A percentile compares a stretch with the other conserved stretches of the same genome.
phyloP scores from a whole-genome alignment of 2,329 filamentous ascomycete species.

The Colletotrichum tofieldiae region DNA sequence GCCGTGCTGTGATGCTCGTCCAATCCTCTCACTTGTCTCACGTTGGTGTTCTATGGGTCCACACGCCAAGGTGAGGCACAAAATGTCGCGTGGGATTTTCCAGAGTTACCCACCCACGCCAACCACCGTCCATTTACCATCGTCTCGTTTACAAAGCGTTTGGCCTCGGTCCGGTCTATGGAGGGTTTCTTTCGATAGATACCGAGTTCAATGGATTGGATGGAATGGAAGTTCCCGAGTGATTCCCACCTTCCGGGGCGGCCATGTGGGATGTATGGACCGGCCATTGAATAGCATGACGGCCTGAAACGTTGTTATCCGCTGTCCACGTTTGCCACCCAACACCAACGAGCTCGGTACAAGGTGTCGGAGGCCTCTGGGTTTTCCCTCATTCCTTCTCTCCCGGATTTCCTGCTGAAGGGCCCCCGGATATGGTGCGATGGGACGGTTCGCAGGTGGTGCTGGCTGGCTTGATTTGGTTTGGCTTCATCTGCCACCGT shows the following conservation, averaged over 20 bases:
- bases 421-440: too few species aligned
- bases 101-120: slow-evolving; percentile 8
- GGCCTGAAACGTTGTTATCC: background rate
- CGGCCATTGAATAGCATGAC: background rate
- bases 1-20: background rate
- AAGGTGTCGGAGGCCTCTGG: background rate
- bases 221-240: background rate
- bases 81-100: slow-evolving; percentile 33
- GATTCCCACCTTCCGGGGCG: background rate
- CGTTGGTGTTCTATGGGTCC: slow-evolving; percentile 1
- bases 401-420: background rate
- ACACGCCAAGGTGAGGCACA: slow-evolving; percentile 21
- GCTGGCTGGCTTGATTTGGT: background rate
- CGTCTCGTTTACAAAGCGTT: slow-evolving; percentile 17
- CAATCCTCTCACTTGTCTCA: background rate
- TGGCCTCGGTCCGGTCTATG: slow-evolving; percentile 4
- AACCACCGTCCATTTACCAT: background rate
- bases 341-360: background rate
- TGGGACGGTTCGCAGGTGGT: too few species aligned
- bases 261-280: background rate
- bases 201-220: background rate
- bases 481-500: too few species aligned
- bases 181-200: background rate
- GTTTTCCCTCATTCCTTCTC: background rate
- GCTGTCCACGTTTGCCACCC: too few species aligned